Evolutionary conservation across 2,329 filamentous ascomycete genomes (phyloP).

Genomic region (Exophiala aquamarina): DNA sequence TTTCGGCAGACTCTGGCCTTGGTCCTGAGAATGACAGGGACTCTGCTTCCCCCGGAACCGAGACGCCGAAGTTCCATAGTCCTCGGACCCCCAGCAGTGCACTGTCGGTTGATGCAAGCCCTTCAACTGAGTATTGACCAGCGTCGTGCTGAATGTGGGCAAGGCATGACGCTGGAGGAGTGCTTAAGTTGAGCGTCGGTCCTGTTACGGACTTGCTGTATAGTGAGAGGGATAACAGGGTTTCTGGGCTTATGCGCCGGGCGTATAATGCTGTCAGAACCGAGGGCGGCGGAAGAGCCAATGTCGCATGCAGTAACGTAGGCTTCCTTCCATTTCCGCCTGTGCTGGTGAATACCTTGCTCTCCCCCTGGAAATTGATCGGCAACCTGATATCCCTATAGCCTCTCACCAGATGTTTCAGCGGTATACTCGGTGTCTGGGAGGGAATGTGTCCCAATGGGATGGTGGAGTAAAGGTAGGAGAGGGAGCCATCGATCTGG

Average conservation of each 20-base stretch:
- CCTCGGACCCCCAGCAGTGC: slow-evolving; percentile 83
- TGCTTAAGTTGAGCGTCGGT: slow-evolving; percentile 38
- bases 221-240: slow-evolving; percentile 73
- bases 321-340: slow-evolving; percentile 34
- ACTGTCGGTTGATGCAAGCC: slow-evolving; percentile 88
- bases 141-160: slow-evolving; percentile 65
- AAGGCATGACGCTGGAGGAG: slow-evolving; percentile 52
- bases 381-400: slow-evolving; percentile 56
- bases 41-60: slow-evolving; percentile 37
- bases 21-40: neutral
- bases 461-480: slow-evolving; percentile 90
- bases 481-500: slow-evolving; percentile 92
- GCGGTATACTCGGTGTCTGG: slow-evolving; percentile 71
- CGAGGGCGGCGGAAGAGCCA: slow-evolving; percentile 64
- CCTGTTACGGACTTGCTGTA: slow-evolving; percentile 40
- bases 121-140: slow-evolving; percentile 85
- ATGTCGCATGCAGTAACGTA: slow-evolving; percentile 45
- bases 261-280: slow-evolving; percentile 85
- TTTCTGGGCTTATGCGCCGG: slow-evolving; percentile 71
- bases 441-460: slow-evolving; percentile 66
- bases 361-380: slow-evolving; percentile 24
- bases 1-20: slow-evolving; percentile 1
- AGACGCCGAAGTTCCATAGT: slow-evolving; percentile 89
- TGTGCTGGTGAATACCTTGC: slow-evolving; percentile 38
- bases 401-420: slow-evolving; percentile 75